Evolutionary conservation across 2,329 filamentous ascomycete species (phyloP).

Genomic region (Fusarium lateritium): DNA sequence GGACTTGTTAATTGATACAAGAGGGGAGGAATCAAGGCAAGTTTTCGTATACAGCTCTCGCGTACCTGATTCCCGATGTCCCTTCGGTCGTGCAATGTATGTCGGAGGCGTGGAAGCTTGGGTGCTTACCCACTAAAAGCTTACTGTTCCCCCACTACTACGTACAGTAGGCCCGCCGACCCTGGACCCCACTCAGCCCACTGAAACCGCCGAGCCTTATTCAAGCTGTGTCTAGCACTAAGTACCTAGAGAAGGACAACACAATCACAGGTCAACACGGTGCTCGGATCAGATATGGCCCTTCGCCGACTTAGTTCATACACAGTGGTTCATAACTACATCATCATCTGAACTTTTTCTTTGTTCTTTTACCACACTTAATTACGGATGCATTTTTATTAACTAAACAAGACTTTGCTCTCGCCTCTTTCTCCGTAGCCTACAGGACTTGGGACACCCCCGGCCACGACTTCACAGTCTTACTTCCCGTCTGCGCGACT

Average conservation of each 20-base stretch:
- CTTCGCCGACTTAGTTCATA: constrained; percentile 11
- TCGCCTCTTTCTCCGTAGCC: constrained; percentile 20
- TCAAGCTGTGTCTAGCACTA: neutral
- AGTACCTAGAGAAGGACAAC: neutral
- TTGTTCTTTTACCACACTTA: constrained; percentile 27
- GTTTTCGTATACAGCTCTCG: constrained; percentile 10
- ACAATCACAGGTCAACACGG: constrained; percentile 12
- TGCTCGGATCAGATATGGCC: constrained; percentile 38
- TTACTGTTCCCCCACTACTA: constrained; percentile 26
- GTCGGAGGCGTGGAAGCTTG: constrained; percentile 7
- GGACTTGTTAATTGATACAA: neutral
- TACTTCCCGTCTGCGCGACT: constrained; percentile 43
- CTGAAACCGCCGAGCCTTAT: constrained; percentile 27
- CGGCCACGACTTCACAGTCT: constrained; percentile 21
- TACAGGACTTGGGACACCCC: neutral
- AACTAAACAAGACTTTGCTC: constrained; percentile 11
- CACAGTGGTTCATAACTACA: neutral
- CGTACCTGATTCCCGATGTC: constrained; percentile 26
- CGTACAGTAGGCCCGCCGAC: neutral
- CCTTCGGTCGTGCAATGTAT: constrained; percentile 15
- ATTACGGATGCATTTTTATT: constrained; percentile 5
- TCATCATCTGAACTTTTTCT: constrained; percentile 18
- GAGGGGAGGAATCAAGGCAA: neutral
- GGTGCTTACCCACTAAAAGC: constrained; percentile 24
- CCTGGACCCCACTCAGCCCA: constrained; percentile 25